phyloP scores from a whole-genome alignment of 2,329 filamentous ascomycete genomes.

The Stagonosporopsis vannaccii region DNA sequence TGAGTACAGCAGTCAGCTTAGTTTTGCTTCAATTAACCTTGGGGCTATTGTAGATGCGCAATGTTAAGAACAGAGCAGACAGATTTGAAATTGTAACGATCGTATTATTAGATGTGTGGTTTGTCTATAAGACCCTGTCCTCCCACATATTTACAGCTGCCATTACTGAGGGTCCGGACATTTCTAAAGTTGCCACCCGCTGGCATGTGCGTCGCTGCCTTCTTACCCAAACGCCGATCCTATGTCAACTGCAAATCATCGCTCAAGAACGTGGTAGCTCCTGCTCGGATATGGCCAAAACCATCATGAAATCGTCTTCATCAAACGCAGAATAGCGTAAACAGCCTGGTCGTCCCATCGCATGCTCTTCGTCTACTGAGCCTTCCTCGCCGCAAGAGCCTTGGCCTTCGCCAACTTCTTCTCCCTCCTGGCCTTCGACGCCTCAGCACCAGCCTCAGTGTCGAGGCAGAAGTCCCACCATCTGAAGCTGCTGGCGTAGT shows the following conservation, averaged over 20 bases:
- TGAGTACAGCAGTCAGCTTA: background rate
- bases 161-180: conserved; percentile 32
- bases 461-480: conserved; percentile 98
- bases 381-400: conserved; percentile 59
- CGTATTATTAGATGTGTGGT: conserved; percentile 40
- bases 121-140: conserved; percentile 30
- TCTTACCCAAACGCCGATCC: conserved; percentile 36
- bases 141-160: conserved; percentile 31
- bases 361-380: conserved; percentile 38
- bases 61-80: background rate
- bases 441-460: conserved; percentile 90
- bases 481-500: conserved; percentile 96
- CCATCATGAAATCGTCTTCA: conserved; percentile 17
- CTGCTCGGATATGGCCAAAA: conserved; percentile 21
- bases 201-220: conserved; percentile 20
- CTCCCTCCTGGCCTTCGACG: conserved; percentile 82
- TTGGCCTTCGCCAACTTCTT: conserved; percentile 72
- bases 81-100: conserved; percentile 25
- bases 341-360: background rate
- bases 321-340: background rate
- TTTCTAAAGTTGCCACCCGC: conserved; percentile 25
- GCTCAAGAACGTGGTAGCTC: conserved; percentile 11
- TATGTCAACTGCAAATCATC: conserved; percentile 13
- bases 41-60: background rate
- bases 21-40: background rate